A percentile compares a stretch with the other conserved stretches of the same genome.
These are phyloP conservation scores for Cladophialophora yegresii DNA, from an alignment of 2,329 filamentous ascomycete species.

Conservation along the genomic window DNA sequence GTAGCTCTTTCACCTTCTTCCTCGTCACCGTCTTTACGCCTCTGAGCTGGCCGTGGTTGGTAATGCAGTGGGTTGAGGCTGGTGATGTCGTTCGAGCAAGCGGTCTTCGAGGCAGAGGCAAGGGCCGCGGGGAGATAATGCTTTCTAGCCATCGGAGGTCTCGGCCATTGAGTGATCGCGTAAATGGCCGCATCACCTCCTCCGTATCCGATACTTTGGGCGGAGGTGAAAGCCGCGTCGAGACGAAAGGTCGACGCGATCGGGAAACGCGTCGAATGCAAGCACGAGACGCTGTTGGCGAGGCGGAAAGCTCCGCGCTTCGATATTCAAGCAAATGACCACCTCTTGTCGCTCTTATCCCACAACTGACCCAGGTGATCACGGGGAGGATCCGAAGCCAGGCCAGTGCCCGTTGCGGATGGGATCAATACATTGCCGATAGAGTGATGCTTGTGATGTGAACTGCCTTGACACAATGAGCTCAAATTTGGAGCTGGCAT, in stretches of 20 bases:
- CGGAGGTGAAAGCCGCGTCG: background rate
- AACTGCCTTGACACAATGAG: background rate
- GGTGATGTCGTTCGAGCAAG: background rate
- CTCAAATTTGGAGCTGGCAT: background rate
- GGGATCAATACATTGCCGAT: background rate
- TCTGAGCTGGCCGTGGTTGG: slow-evolving; percentile 13
- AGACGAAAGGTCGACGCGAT: slow-evolving; percentile 1
- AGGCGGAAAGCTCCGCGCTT: background rate
- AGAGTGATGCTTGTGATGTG: background rate
- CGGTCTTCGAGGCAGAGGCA: background rate
- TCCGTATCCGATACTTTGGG: too few species aligned
- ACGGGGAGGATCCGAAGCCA: background rate
- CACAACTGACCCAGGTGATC: background rate
- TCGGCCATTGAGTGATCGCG: slow-evolving; percentile 19
- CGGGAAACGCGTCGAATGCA: slow-evolving; percentile 8
- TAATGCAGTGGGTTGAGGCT: slow-evolving; percentile 7
- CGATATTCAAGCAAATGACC: background rate
- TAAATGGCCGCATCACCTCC: slow-evolving; percentile 20
- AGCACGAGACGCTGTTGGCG: background rate
- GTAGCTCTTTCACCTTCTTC: slow-evolving; percentile 52
- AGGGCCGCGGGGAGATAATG: slow-evolving; percentile 5
- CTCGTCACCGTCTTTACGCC: slow-evolving; percentile 34
- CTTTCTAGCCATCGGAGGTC: slow-evolving; percentile 21
- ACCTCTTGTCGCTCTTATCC: background rate
- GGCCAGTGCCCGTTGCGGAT: background rate